Evolutionary conservation across 1,139 yeast species (phyloP), one percentile per base, ranked within the genome.

Genomic region (Diutina sp.): DNA sequence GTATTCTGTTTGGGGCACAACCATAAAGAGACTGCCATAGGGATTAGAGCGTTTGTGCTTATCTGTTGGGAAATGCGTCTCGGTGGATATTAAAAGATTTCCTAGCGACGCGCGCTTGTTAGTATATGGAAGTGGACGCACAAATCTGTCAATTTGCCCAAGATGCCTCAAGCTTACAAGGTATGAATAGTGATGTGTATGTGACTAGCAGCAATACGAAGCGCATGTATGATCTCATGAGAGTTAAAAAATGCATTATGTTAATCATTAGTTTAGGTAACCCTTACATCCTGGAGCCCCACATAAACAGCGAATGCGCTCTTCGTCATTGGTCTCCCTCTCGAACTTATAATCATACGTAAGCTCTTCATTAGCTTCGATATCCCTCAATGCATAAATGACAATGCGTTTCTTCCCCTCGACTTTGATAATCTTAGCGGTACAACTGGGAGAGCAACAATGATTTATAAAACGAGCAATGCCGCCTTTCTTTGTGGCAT

Each of bases 401-500:
- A 91, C 99, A 73, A 93, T 93, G 69, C 98, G 80, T 72, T 90
- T 90, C 64, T 82, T 86, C 8, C 97, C 98, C 60, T 90, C 97
- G 46, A 90, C 97, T 67, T 90, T 90, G 66, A 93, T 91, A 67
- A 93, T 90, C 67, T 91, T 93, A 2, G 99, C 98, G 0, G 96
- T 90, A 71, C 99, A 93, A 63, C 96, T 90, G 2, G 99, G 99
- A 59, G 87, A 88, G 72, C 99, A 93, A 67, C 97, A 90, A 69
- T 95, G 99, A 66, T 95, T 93, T 68, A 93, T 93, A 66, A 95
- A 93, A 60, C 97, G 73, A 0, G 99, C 99, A 64, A 91, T 90
- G 3, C 97, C 97, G 46, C 99, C 99, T 61, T 87, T 88, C 66
- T 91, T 91, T 1, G 99, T 93, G 2, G 99, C 99, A 72, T 95